Percentiles rank a stretch among this genome's conserved stretches.
phyloP scores from a whole-genome alignment of 768 basidiomycete species.

The Lactifluus volemus region DNA sequence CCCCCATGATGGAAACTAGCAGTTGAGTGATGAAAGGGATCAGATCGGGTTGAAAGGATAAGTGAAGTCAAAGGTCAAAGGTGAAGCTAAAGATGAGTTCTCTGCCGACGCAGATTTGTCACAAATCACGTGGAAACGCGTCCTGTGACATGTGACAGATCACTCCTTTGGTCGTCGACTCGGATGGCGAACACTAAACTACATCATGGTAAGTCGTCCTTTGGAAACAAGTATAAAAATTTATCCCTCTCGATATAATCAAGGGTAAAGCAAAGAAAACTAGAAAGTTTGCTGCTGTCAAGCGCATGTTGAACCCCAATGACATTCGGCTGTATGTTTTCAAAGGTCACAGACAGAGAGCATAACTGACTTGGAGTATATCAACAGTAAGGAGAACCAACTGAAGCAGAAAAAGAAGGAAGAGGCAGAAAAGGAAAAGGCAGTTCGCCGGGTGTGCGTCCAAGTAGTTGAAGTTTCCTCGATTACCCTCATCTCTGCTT shows the following conservation, averaged over 20 bases:
- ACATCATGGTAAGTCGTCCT: slow-evolving; percentile 6
- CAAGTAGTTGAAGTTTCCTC: not conserved
- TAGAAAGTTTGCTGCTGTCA: slow-evolving; percentile 89
- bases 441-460: slow-evolving; percentile 70
- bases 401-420: slow-evolving; percentile 82
- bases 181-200: too few relatives aligned
- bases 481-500: slow-evolving; percentile 8
- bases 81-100: not conserved
- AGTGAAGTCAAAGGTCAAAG: not conserved
- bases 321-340: slow-evolving; percentile 78
- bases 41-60: not conserved
- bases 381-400: slow-evolving; percentile 81
- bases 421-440: slow-evolving; percentile 70
- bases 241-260: not conserved
- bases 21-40: not conserved
- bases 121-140: slow-evolving; percentile 12
- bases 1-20: slow-evolving; percentile 2
- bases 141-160: slow-evolving; percentile 7
- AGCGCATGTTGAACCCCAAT: slow-evolving; percentile 88
- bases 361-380: not conserved
- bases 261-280: slow-evolving; percentile 92
- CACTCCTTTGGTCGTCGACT: too few relatives aligned
- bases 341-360: not conserved
- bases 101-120: not conserved
- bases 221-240: not conserved